phyloP scores from a whole-genome alignment of 371 early-diverging fungal species.

The Rhizopus sp. region DNA sequence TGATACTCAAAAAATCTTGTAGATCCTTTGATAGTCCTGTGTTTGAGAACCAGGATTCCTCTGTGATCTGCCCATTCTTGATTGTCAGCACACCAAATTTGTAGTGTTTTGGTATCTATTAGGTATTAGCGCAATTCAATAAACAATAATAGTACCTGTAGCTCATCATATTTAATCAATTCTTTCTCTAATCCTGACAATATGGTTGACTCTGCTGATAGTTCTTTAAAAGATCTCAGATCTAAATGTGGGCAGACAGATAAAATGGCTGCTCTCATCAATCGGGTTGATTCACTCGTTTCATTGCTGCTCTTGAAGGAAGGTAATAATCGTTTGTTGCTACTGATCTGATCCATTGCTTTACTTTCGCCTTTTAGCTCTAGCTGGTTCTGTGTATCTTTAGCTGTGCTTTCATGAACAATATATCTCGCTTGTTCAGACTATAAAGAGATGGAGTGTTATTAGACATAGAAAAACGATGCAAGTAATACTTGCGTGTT shows the following conservation, averaged over 20 bases:
- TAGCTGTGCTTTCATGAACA: not conserved
- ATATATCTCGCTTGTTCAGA: not conserved
- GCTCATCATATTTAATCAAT: constrained; percentile 56
- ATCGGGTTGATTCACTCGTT: constrained; percentile 13
- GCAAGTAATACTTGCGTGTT: constrained; percentile 22
- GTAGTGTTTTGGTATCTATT: constrained; percentile 69
- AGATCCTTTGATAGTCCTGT: constrained; percentile 58
- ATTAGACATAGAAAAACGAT: constrained; percentile 15
- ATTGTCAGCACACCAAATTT: constrained; percentile 82
- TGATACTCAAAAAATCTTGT: constrained; percentile 65
- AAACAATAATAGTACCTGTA: constrained; percentile 32
- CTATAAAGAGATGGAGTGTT: constrained; percentile 20
- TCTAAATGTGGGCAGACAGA: constrained; percentile 35
- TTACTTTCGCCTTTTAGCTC: constrained; percentile 27
- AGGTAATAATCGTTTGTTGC: constrained; percentile 18
- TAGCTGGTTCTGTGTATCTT: constrained; percentile 7
- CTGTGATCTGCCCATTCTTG: constrained; percentile 64
- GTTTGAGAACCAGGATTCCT: constrained; percentile 80
- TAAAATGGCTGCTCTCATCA: constrained; percentile 39
- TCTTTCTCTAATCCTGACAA: constrained; percentile 60
- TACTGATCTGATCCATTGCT: constrained; percentile 18
- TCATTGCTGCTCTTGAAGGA: constrained; percentile 19
- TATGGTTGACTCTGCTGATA: constrained; percentile 46
- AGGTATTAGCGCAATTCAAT: not conserved
- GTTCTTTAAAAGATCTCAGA: constrained; percentile 34